These are phyloP conservation scores for Curvularia eragrostidis DNA, from an alignment of 2,329 filamentous ascomycete genomes.

Conservation along the genomic window DNA sequence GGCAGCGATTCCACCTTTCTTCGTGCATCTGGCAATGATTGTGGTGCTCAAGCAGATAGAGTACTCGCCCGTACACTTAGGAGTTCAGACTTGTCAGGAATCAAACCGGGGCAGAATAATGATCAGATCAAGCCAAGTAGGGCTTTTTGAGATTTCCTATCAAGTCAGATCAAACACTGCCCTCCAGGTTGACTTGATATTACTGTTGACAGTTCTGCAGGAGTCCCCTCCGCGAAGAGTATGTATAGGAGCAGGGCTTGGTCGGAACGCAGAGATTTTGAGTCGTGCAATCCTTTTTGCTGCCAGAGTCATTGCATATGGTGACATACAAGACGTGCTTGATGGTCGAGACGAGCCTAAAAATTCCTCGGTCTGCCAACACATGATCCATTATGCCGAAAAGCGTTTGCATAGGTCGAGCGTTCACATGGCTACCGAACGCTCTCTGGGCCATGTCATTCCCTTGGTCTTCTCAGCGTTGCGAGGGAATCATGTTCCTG, in stretches of 20 bases:
- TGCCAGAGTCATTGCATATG: slow-evolving; percentile 2
- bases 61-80: slow-evolving; percentile 6
- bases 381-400: slow-evolving; percentile 10
- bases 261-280: slow-evolving; percentile 2
- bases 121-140: no score
- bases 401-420: slow-evolving; percentile 9
- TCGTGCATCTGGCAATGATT: not conserved
- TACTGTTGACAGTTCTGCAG: no score
- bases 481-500: slow-evolving; percentile 9
- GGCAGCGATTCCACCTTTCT: not conserved
- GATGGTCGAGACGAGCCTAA: slow-evolving; percentile 9
- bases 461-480: slow-evolving; percentile 6
- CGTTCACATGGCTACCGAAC: slow-evolving; percentile 12
- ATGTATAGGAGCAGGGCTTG: slow-evolving; percentile 2
- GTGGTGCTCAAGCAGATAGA: slow-evolving; percentile 6
- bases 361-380: slow-evolving; percentile 7
- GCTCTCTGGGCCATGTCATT: slow-evolving; percentile 9
- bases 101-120: no score
- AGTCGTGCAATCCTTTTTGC: slow-evolving; percentile 1
- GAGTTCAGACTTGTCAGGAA: no score
- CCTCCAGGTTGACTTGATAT: no score
- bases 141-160: no score
- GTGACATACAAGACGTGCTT: slow-evolving; percentile 3
- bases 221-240: slow-evolving; percentile 2
- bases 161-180: no score